Evolutionary conservation across 257 asterid genomes (phyloP).

Genomic region (Jacaranda mimosifolia): DNA sequence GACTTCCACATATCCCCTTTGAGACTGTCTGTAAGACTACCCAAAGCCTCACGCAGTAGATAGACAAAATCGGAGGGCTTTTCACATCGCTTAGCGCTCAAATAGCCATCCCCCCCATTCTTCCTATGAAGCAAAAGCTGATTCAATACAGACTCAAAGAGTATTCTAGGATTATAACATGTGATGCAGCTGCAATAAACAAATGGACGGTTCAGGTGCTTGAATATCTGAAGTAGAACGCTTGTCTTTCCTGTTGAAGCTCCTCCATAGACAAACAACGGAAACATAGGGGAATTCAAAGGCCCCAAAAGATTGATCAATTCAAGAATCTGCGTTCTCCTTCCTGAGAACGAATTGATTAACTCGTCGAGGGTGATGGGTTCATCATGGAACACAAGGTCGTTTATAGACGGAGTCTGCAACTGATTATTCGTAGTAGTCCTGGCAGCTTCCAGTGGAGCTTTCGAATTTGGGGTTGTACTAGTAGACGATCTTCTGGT

Average conservation of each 20-base stretch:
- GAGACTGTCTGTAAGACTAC: slow-evolving; percentile 52
- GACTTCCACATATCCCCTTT: slow-evolving; percentile 56
- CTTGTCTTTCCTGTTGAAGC: slow-evolving; percentile 91
- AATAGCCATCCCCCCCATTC: slow-evolving; percentile 67
- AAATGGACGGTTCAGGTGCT: slow-evolving; percentile 78
- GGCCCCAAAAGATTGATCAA: slow-evolving; percentile 76
- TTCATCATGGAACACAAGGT: slow-evolving; percentile 57
- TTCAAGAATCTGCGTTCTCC: slow-evolving; percentile 70
- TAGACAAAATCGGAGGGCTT: slow-evolving; percentile 88
- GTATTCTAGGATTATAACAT: slow-evolving; percentile 76
- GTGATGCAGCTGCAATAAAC: slow-evolving; percentile 75
- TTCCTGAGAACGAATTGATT: slow-evolving; percentile 68
- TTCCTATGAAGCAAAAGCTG: slow-evolving; percentile 87
- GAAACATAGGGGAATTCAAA: slow-evolving; percentile 76
- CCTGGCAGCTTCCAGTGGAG: slow-evolving; percentile 48
- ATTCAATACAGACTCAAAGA: slow-evolving; percentile 88
- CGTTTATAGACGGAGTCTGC: slow-evolving; percentile 47
- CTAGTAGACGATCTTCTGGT: slow-evolving; percentile 63
- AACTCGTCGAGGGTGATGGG: slow-evolving; percentile 64
- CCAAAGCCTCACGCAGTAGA: slow-evolving; percentile 77
- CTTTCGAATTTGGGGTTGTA: slow-evolving; percentile 49
- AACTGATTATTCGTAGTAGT: background rate
- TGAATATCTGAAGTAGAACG: slow-evolving; percentile 62
- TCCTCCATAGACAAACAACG: slow-evolving; percentile 84
- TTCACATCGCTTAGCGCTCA: slow-evolving; percentile 81